Conservation (phyloP, 2,329 filamentous ascomycete species). For the Ceratocystis variospora region DNA sequence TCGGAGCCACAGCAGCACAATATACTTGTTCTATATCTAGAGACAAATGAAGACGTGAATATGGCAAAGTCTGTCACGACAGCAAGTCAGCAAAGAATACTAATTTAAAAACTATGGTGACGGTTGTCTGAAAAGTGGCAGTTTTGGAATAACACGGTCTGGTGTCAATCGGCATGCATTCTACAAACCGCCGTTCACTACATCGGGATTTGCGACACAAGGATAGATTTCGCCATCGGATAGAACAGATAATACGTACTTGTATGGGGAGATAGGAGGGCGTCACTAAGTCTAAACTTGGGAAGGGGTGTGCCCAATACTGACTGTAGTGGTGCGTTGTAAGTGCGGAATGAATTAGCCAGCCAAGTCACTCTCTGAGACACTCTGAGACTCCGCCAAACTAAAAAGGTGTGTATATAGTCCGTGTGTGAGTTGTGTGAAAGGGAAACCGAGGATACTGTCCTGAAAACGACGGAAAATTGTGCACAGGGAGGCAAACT, state of each 20-base stretch:
- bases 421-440: background rate
- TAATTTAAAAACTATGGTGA: no score
- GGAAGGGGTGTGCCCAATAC: background rate
- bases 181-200: background rate
- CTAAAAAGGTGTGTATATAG: background rate
- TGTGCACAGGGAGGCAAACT: background rate
- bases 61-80: no score
- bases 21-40: no score
- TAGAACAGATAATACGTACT: background rate
- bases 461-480: background rate
- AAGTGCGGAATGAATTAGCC: background rate
- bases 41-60: no score
- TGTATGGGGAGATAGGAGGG: background rate
- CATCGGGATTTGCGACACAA: background rate
- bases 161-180: background rate
- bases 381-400: constrained; percentile 1
- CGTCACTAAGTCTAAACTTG: background rate
- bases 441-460: background rate
- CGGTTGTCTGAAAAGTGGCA: no score
- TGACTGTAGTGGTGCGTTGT: background rate
- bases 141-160: background rate
- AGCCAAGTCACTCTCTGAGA: background rate
- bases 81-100: no score
- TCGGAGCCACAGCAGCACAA: no score
- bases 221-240: background rate